These are phyloP conservation scores for Stereocaulon alpinum DNA, from an alignment of 495 filamentous ascomycete genomes.

Conservation along the genomic window DNA sequence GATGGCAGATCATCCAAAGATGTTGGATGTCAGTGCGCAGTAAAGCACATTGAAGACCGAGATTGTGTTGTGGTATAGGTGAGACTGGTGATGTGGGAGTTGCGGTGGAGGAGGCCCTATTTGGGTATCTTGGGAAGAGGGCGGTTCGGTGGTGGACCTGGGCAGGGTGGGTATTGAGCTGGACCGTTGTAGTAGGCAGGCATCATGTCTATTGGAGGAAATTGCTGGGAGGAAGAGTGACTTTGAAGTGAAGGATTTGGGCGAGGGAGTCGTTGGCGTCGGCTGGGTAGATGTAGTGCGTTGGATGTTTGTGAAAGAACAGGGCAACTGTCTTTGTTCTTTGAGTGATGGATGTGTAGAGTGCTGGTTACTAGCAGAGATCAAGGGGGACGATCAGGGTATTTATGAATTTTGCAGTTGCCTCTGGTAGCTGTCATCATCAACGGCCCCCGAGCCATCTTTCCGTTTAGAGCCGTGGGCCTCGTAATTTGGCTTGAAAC, in stretches of 20 bases:
- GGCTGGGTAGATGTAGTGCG: neutral
- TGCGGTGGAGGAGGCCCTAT: neutral
- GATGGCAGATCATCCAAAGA: neutral
- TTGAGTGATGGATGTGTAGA: conserved; percentile 9
- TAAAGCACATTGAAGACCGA: neutral
- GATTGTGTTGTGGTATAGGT: neutral
- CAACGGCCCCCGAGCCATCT: conserved; percentile 11
- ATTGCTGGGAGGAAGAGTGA: conserved; percentile 48
- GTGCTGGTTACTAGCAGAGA: neutral
- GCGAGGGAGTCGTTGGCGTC: neutral
- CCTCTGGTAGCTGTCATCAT: conserved; percentile 1
- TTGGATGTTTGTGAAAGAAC: neutral
- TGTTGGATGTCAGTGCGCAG: neutral
- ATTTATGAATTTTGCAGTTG: conserved; percentile 17
- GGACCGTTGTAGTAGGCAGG: conserved; percentile 18
- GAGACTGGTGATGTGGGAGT: neutral
- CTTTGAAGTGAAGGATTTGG: conserved; percentile 40
- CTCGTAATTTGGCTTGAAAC: conserved; percentile 13
- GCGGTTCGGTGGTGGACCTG: conserved; percentile 23
- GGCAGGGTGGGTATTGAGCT: conserved; percentile 22
- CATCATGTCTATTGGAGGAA: conserved; percentile 12
- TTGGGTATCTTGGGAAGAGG: conserved; percentile 24
- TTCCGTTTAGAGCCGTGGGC: conserved; percentile 13
- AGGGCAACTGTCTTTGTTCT: conserved; percentile 4
- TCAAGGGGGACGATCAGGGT: conserved; percentile 5